Evolutionary conservation across 1,284 basidiomycete species (phyloP).

Genomic region (Flammula alnicola): DNA sequence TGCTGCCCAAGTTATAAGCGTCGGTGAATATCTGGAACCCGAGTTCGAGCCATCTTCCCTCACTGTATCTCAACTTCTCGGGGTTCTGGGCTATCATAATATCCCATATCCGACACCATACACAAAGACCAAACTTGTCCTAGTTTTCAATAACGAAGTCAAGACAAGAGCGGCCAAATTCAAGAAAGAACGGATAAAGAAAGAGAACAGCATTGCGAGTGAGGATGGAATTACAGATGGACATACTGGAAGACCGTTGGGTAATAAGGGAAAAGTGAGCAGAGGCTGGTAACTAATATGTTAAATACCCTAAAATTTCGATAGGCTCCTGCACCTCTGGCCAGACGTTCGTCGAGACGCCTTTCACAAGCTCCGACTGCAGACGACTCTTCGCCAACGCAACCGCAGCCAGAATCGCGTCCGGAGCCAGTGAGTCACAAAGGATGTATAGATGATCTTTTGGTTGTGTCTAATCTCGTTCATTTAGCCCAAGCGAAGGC

Average conservation of each 20-base stretch:
- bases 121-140: slow-evolving; percentile 86
- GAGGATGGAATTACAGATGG: slow-evolving; percentile 83
- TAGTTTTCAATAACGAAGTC: slow-evolving; percentile 80
- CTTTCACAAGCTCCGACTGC: slow-evolving; percentile 53
- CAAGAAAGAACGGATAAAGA: slow-evolving; percentile 68
- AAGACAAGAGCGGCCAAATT: slow-evolving; percentile 63
- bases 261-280: slow-evolving; percentile 49
- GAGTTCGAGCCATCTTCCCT: slow-evolving; percentile 83
- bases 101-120: slow-evolving; percentile 78
- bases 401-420: slow-evolving; percentile 52
- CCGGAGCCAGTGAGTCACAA: slow-evolving; percentile 51
- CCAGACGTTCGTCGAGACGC: slow-evolving; percentile 52
- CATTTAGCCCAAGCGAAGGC: slow-evolving; percentile 39
- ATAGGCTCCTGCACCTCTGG: slow-evolving; percentile 31
- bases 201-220: slow-evolving; percentile 72
- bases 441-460: slow-evolving; percentile 10
- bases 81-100: slow-evolving; percentile 83
- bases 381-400: slow-evolving; percentile 40
- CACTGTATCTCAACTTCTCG: slow-evolving; percentile 82
- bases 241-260: slow-evolving; percentile 68
- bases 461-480: slow-evolving; percentile 16
- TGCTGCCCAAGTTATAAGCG: slow-evolving; percentile 69
- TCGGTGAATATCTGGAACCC: slow-evolving; percentile 82
- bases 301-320: slow-evolving; percentile 3
- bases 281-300: not conserved